phyloP scores from a whole-genome alignment of 1,284 basidiomycete species.

The Ganoderma sp. region DNA sequence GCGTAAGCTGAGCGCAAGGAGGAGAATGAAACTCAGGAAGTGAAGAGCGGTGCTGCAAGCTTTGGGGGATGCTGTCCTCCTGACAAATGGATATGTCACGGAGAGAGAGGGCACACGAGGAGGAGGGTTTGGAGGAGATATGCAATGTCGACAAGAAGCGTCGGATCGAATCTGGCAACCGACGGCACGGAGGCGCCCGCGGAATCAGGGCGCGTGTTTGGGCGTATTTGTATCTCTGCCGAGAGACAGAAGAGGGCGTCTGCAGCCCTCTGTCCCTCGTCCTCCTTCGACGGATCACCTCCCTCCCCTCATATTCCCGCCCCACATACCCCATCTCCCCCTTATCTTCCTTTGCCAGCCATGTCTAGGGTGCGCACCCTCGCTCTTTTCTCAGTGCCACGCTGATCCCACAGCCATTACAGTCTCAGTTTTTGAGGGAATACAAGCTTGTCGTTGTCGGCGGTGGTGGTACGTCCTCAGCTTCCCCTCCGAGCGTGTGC shows the following conservation, averaged over 20 bases:
- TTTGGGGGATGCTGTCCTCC: not conserved
- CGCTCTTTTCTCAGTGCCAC: not conserved
- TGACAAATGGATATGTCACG: not conserved
- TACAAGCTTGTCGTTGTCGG: constrained; percentile 98
- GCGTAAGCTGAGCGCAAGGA: not conserved
- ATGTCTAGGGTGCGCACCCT: constrained; percentile 42
- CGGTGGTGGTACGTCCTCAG: constrained; percentile 81
- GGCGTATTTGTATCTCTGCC: constrained; percentile 23
- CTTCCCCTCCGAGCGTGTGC: not conserved
- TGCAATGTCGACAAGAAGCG: not conserved
- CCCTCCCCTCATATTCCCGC: constrained; percentile 27
- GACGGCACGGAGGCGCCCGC: not conserved
- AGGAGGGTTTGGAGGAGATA: not conserved
- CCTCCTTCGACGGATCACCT: constrained; percentile 34
- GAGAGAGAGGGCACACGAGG: not conserved
- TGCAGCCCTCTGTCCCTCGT: constrained; percentile 28
- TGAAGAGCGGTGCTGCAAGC: not conserved
- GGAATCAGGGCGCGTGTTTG: constrained; percentile 20
- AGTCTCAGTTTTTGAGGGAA: constrained; percentile 91
- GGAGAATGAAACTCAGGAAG: not conserved
- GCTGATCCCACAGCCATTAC: constrained; percentile 13
- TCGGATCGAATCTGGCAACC: not conserved
- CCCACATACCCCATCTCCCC: constrained; percentile 24
- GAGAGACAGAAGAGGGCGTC: constrained; percentile 26
- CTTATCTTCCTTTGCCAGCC: constrained; percentile 23